Evolutionary conservation across 345 rosid species (phyloP).

Genomic region (Eucalyptus coolabah): DNA sequence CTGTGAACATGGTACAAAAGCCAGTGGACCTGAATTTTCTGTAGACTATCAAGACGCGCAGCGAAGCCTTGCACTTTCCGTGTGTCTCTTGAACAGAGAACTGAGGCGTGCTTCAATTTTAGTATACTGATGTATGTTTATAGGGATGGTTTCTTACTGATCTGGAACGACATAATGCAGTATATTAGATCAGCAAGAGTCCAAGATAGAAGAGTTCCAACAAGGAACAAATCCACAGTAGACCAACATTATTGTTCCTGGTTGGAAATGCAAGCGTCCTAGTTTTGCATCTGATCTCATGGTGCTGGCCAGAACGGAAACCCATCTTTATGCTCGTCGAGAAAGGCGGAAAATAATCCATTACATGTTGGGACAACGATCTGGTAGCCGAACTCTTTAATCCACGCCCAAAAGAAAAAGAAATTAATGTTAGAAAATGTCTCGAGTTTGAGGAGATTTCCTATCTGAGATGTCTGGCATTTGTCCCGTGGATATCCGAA

Average conservation of each 20-base stretch:
- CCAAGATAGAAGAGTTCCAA: not conserved
- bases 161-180: not conserved
- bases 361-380: not conserved
- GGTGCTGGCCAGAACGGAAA: not conserved
- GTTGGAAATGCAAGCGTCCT: not conserved
- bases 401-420: not conserved
- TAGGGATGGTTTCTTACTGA: not conserved
- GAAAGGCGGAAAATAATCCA: not conserved
- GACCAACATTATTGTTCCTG: not conserved
- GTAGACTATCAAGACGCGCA: not conserved
- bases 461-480: not conserved
- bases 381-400: not conserved
- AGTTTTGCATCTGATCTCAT: not conserved
- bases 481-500: not conserved
- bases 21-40: constrained; percentile 19
- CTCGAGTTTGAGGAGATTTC: not conserved
- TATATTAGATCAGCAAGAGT: not conserved
- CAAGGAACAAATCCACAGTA: not conserved
- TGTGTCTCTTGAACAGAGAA: not conserved
- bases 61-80: not conserved
- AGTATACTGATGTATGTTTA: not conserved
- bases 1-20: constrained; percentile 6
- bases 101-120: not conserved
- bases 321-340: not conserved
- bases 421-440: not conserved